A percentile compares a stretch with the other conserved stretches of the same genome.
These are phyloP conservation scores for Gossypium raimondii DNA, from an alignment of 345 rosid species.

Conservation along the genomic window DNA sequence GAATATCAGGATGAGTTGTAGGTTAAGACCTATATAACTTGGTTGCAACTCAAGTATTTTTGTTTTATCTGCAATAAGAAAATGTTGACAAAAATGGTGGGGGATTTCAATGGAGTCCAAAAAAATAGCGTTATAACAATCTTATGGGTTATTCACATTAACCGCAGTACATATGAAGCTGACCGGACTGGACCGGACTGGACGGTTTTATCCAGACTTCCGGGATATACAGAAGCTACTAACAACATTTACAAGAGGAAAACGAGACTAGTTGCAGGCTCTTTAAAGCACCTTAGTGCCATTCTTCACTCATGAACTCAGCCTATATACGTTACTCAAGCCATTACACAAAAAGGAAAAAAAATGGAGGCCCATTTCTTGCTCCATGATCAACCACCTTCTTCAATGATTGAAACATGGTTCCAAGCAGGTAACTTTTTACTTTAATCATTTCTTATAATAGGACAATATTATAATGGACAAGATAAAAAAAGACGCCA, in stretches of 20 bases:
- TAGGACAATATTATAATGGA: background rate
- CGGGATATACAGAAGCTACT: background rate
- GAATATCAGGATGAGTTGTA: no score
- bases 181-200: background rate
- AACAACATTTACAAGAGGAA: constrained; percentile 11
- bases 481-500: background rate
- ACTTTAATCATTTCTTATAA: background rate
- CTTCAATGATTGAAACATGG: constrained; percentile 18
- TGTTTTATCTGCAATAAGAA: background rate
- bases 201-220: background rate
- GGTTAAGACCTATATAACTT: no score
- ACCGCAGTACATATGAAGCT: background rate
- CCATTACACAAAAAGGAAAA: background rate
- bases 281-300: constrained; percentile 1
- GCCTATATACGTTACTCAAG: constrained; percentile 4
- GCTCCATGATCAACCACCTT: constrained; percentile 34
- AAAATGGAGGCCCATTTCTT: constrained; percentile 16
- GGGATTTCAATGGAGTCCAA: no score
- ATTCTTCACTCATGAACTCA: constrained; percentile 13
- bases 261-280: background rate
- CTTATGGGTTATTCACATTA: background rate
- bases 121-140: background rate
- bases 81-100: background rate
- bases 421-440: constrained; percentile 33
- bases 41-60: no score